A percentile compares a stretch with the other conserved stretches of the same genome.
Evolutionary conservation across 1,284 basidiomycete genomes (phyloP).

Genomic region (Rhodotorula glutinis): DNA sequence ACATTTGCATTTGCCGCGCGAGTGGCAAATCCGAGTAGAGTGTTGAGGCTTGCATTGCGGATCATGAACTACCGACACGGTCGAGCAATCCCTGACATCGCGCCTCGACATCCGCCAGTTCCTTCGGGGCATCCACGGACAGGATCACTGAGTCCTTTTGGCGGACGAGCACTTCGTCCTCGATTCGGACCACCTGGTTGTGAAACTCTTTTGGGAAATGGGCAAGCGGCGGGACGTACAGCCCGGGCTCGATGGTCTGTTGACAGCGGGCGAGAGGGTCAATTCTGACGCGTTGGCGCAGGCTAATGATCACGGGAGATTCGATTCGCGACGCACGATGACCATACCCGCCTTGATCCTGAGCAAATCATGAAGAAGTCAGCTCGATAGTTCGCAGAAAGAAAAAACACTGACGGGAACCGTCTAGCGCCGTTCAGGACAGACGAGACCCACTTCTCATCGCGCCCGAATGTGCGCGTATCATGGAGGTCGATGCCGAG

Average conservation of each 20-base stretch:
- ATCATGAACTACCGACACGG: neutral
- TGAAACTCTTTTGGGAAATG: constrained; percentile 81
- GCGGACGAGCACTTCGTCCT: constrained; percentile 83
- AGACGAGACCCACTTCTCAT: constrained; percentile 48
- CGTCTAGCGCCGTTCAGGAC: no score
- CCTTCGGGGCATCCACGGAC: constrained; percentile 78
- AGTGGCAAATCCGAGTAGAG: no score
- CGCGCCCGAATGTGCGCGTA: constrained; percentile 50
- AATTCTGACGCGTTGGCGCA: neutral
- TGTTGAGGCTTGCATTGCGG: neutral
- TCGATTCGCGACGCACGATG: constrained; percentile 56
- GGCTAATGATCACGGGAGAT: no score
- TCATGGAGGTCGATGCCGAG: constrained; percentile 56
- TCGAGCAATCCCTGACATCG: constrained; percentile 65
- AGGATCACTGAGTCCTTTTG: constrained; percentile 66
- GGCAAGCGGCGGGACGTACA: constrained; percentile 75
- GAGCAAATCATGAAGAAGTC: neutral
- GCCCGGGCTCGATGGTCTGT: constrained; percentile 31
- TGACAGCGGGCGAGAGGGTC: neutral
- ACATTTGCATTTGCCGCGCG: neutral
- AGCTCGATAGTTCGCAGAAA: no score
- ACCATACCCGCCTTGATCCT: constrained; percentile 77
- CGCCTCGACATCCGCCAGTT: constrained; percentile 83
- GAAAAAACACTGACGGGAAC: no score
- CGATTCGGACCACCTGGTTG: constrained; percentile 82